Conservation (phyloP, 768 basidiomycete species). For the Naganishia vishniacii region DNA sequence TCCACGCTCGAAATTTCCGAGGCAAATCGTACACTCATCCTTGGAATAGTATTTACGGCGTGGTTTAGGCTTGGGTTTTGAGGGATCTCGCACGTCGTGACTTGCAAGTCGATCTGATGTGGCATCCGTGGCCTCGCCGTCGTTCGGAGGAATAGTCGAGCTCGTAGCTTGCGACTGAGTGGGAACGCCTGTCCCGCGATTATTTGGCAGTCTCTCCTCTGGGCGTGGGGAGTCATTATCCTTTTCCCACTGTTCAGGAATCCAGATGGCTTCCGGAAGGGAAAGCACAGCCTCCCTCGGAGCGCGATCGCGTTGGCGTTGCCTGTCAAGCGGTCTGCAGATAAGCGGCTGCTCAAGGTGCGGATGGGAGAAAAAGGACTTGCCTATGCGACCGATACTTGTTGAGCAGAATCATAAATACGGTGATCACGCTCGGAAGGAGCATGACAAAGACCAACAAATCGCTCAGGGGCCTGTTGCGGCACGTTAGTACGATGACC, state of each 20-base stretch:
- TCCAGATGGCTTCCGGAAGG: conserved; percentile 46
- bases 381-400: conserved; percentile 59
- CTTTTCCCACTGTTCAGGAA: conserved; percentile 48
- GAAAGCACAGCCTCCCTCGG: conserved; percentile 43
- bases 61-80: conserved; percentile 1
- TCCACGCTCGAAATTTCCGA: conserved; percentile 76
- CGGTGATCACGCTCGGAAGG: conserved; percentile 81
- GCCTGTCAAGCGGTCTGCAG: conserved; percentile 51
- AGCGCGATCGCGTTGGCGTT: conserved; percentile 53
- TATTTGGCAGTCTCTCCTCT: not conserved
- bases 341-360: conserved; percentile 54
- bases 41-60: conserved; percentile 68
- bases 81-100: not conserved
- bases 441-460: conserved; percentile 67
- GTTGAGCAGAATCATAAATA: conserved; percentile 81
- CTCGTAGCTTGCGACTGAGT: not conserved
- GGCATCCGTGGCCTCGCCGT: not conserved
- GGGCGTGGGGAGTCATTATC: conserved; percentile 33
- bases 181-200: not conserved
- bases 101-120: too few species aligned
- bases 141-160: not conserved
- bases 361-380: too few species aligned
- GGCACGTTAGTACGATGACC: not conserved
- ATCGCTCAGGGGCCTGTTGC: conserved; percentile 41
- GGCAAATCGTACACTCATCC: conserved; percentile 85